Evolutionary conservation across 2,329 filamentous ascomycete genomes (phyloP).

Genomic region (Penicillium janthinellum): DNA sequence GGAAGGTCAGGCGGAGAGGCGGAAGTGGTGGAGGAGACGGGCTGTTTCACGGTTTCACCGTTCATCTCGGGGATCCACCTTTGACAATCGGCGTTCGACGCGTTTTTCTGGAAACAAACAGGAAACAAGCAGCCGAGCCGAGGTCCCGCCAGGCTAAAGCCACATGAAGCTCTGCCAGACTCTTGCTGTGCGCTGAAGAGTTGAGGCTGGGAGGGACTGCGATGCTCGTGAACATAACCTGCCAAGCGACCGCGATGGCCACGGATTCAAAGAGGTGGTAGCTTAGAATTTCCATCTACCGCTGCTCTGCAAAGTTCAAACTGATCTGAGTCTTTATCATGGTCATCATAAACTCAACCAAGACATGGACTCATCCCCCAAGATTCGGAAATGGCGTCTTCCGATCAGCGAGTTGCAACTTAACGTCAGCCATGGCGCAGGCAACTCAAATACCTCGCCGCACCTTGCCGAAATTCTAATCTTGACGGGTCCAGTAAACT

Average conservation of each 20-base stretch:
- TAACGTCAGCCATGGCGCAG: not conserved
- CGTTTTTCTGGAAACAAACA: conserved; percentile 18
- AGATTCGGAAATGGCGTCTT: conserved; percentile 2
- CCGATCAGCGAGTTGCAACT: not conserved
- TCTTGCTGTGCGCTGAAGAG: not conserved
- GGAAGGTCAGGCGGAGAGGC: conserved; percentile 3
- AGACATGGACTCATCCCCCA: conserved; percentile 11
- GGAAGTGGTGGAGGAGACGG: conserved; percentile 13
- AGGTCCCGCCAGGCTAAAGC: conserved; percentile 4
- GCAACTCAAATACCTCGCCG: conserved; percentile 4
- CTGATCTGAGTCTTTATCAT: not conserved
- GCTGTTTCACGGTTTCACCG: conserved; percentile 13
- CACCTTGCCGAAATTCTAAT: conserved; percentile 7
- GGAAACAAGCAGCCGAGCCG: conserved; percentile 11
- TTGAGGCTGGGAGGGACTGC: conserved; percentile 5
- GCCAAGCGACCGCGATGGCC: not conserved
- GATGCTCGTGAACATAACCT: not conserved
- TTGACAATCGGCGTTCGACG: conserved; percentile 15
- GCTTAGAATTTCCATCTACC: not conserved
- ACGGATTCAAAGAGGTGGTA: not conserved
- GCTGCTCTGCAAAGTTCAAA: not conserved
- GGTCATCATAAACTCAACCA: conserved; percentile 10
- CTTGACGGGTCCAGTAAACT: conserved; percentile 1
- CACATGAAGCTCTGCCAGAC: not conserved
- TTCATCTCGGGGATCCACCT: conserved; percentile 11